Base-by-base conservation (phyloP, 352 stramenopile genomes). In the Phytophthora podocarpi region DNA sequence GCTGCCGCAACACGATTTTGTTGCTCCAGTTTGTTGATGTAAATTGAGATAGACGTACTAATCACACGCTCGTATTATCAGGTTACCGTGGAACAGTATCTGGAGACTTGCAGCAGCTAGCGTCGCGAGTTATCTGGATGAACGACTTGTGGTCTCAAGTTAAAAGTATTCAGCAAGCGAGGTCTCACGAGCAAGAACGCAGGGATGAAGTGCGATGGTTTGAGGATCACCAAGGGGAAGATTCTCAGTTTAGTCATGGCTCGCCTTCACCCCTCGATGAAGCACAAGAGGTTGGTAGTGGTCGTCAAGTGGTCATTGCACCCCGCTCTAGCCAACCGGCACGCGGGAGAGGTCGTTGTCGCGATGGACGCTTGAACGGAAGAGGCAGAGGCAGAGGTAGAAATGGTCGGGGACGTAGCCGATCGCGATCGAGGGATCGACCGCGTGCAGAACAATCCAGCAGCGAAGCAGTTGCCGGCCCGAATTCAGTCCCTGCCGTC, bases 21-120 rank as follows among this genome's bases (percentile, higher is more conserved):
- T 35, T 34, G 12, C 9, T 15, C 18, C 5, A 18, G 15, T 36
- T n/a, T n/a, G 7, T 18, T n/a, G 21, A 4, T 45, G 37, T 45
- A 28, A 13, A 20, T 28, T 26, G 4, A 2, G 9, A 5, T 13
- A 24, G 31, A 8, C 15, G 24, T 24, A 28, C 39, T 66, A 8
- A 53, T 49, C 23, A 26, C 18, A 18, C 21, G 18, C 2, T 23
- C 27, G 39, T 35, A 28, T 50, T 43, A 20, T 18, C 41, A 95
- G 86, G 86, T 3, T 95, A 89, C 48, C 76, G 78, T 37, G 59
- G 81, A 30, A 87, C 80, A 10, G 57, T 95, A 11, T 95, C 86
- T 9, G 80, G 84, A 0, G 82, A 93, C 53, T 58, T 95, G 11
- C 86, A 95, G 54, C 82, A 92, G 41, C 57, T 95, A 15, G 84